A percentile compares a stretch with the other conserved stretches of the same genome.
Evolutionary conservation across 345 rosid species (phyloP).

Genomic region (Sonneratia caseolaris): DNA sequence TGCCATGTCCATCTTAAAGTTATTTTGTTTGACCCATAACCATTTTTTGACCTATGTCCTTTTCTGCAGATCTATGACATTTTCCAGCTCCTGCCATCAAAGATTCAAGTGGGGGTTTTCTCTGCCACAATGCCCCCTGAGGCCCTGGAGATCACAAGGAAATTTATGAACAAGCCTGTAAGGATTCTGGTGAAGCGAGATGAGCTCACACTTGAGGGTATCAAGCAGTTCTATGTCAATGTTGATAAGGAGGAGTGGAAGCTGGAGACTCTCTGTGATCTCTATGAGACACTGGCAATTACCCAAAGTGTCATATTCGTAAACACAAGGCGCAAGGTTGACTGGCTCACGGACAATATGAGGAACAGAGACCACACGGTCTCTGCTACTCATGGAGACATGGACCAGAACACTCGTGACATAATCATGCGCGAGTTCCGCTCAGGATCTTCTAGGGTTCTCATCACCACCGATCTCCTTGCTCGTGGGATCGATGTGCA

Average conservation of each 20-base stretch:
- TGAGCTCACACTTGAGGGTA: slow-evolving; percentile 89
- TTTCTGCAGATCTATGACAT: slow-evolving; percentile 65
- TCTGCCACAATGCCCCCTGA: slow-evolving; percentile 98
- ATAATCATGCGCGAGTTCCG: slow-evolving; percentile 45
- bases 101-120: slow-evolving; percentile 82
- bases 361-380: slow-evolving; percentile 81
- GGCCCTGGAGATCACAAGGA: slow-evolving; percentile 88
- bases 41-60: not conserved
- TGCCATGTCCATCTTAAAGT: not conserved
- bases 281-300: slow-evolving; percentile 78
- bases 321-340: slow-evolving; percentile 89
- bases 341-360: slow-evolving; percentile 88
- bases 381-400: slow-evolving; percentile 83
- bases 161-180: slow-evolving; percentile 86
- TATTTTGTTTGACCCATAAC: not conserved
- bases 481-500: slow-evolving; percentile 49
- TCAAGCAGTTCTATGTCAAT: slow-evolving; percentile 73
- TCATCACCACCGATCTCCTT: slow-evolving; percentile 40
- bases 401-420: slow-evolving; percentile 46
- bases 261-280: slow-evolving; percentile 75
- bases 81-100: slow-evolving; percentile 73
- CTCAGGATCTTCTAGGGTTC: slow-evolving; percentile 43
- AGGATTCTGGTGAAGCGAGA: slow-evolving; percentile 87
- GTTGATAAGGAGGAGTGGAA: slow-evolving; percentile 90
- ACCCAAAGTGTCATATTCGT: slow-evolving; percentile 90